These are phyloP conservation scores for Diutina neorugosa DNA, from an alignment of 1,139 yeast species.

Conservation along the genomic window DNA sequence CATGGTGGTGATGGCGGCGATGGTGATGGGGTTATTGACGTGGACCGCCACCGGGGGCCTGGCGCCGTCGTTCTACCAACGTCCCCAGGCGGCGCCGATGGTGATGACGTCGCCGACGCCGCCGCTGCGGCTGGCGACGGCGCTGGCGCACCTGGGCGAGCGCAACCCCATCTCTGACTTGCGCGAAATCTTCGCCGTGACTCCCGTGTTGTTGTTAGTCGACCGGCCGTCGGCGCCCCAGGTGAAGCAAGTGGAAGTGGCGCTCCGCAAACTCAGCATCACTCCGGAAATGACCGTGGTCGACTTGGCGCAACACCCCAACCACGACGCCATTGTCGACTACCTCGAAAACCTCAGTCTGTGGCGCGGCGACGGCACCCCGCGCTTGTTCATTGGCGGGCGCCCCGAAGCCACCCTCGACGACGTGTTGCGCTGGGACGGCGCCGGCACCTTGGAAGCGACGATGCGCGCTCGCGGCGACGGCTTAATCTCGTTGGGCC, in stretches of 20 bases:
- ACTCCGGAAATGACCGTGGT: not conserved
- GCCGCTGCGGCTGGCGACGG: not conserved
- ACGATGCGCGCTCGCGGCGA: not conserved
- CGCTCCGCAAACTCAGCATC: not conserved
- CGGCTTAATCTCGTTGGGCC: not conserved
- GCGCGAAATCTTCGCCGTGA: not conserved
- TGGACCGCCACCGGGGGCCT: not conserved
- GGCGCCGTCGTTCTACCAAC: not conserved
- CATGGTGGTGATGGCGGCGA: not conserved
- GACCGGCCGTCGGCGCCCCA: not conserved
- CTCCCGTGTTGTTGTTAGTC: not conserved
- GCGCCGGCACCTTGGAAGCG: not conserved
- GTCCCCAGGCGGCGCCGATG: not conserved
- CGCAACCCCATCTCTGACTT: not conserved
- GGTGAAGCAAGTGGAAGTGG: not conserved
- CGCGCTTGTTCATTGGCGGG: not conserved
- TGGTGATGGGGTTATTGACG: not conserved
- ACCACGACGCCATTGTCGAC: not conserved
- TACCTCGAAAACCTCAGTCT: not conserved
- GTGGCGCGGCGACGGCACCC: not conserved
- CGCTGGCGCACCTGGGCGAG: not conserved
- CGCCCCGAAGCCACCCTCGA: not conserved
- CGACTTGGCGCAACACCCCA: not conserved
- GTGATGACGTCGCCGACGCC: slow-evolving; percentile 1
- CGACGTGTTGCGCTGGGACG: not conserved